Evolutionary conservation across 176 grass and related monocot genomes (phyloP).

Genomic region (Rhipidocladum racemiflorum): DNA sequence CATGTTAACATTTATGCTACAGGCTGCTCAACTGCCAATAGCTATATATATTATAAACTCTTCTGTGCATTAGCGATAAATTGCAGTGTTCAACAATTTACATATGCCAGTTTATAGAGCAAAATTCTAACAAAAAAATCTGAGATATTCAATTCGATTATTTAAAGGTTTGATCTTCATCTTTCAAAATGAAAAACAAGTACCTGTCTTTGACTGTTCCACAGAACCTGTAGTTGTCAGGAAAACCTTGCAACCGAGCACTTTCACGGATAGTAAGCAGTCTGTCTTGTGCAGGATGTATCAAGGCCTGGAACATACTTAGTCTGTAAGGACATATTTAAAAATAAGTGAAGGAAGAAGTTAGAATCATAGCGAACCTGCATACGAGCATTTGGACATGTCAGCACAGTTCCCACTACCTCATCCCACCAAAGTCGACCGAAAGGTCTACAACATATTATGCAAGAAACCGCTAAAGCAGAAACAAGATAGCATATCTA

Average conservation of each 20-base stretch:
- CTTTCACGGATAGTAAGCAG: conserved; percentile 79
- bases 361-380: conserved; percentile 48
- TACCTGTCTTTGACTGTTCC: conserved; percentile 88
- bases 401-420: conserved; percentile 83
- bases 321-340: conserved; percentile 21
- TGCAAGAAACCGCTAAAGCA: conserved; percentile 16
- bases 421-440: conserved; percentile 92
- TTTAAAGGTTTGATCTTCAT: background rate
- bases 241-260: conserved; percentile 93
- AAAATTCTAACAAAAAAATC: background rate
- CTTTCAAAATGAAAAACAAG: background rate
- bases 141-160: background rate
- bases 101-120: background rate
- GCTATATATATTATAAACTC: background rate
- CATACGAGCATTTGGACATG: conserved; percentile 55
- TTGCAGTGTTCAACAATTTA: conserved; percentile 7
- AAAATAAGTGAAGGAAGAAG: conserved; percentile 24
- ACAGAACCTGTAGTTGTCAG: conserved; percentile 76
- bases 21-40: background rate
- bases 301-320: conserved; percentile 55
- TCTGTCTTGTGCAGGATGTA: conserved; percentile 88
- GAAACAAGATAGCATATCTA: background rate
- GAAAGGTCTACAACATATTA: conserved; percentile 59
- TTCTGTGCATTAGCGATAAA: background rate
- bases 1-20: conserved; percentile 23